Evolutionary conservation across 192 early-diverging fungal species (phyloP).

Genomic region (Obelidium mucronatum): DNA sequence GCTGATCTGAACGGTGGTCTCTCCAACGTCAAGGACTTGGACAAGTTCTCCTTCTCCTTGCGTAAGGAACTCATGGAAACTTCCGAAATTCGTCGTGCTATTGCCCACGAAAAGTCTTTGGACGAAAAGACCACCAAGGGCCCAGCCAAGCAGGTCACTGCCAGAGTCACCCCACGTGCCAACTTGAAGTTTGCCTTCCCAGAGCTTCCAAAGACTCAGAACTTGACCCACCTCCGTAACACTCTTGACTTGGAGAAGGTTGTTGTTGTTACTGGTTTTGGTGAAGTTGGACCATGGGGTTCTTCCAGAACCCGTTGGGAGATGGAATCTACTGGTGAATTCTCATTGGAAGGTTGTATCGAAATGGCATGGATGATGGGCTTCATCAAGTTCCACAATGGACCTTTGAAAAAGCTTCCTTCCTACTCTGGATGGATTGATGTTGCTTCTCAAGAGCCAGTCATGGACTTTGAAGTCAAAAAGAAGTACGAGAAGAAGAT

Average conservation of each 20-base stretch:
- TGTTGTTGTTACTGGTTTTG: conserved; percentile 91
- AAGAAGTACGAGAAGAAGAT: conserved; percentile 90
- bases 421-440: conserved; percentile 94
- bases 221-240: conserved; percentile 70
- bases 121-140: conserved; percentile 83
- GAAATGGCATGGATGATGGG: conserved; percentile 99
- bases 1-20: conserved; percentile 92
- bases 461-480: conserved; percentile 88
- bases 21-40: conserved; percentile 84
- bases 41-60: conserved; percentile 76
- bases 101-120: conserved; percentile 76
- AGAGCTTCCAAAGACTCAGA: conserved; percentile 60
- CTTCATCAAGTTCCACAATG: conserved; percentile 87
- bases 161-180: conserved; percentile 80
- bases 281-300: conserved; percentile 93
- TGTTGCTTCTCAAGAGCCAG: conserved; percentile 81
- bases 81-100: conserved; percentile 85
- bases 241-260: conserved; percentile 92
- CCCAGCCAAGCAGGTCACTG: conserved; percentile 58
- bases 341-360: conserved; percentile 90
- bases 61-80: conserved; percentile 83
- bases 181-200: conserved; percentile 90
- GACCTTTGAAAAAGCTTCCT: conserved; percentile 77
- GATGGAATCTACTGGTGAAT: conserved; percentile 89
- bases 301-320: conserved; percentile 94